phyloP scores from a whole-genome alignment of 106 monocot genomes.

The Platanthera guangdongensis region DNA sequence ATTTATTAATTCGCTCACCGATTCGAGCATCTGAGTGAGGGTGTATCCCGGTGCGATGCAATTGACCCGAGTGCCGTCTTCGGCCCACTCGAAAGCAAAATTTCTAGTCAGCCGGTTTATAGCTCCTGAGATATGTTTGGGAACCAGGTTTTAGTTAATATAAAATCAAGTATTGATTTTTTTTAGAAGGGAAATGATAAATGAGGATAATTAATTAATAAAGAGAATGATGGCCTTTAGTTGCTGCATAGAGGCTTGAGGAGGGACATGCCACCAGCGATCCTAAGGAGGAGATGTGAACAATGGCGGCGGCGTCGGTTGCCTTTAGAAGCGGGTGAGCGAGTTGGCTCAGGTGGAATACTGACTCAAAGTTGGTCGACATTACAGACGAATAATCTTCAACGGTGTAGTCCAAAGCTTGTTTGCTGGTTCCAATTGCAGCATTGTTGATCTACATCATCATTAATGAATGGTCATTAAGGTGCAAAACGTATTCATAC shows the following conservation, averaged over 20 bases:
- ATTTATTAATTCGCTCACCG: neutral
- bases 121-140: neutral
- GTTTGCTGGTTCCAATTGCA: conserved; percentile 10
- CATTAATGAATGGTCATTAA: too few relatives aligned
- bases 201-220: neutral
- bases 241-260: conserved; percentile 8
- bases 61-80: conserved; percentile 8
- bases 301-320: conserved; percentile 5
- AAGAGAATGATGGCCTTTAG: conserved; percentile 6
- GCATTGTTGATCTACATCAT: conserved; percentile 34
- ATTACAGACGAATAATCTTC: conserved; percentile 20
- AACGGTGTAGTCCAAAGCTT: conserved; percentile 9
- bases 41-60: conserved; percentile 8
- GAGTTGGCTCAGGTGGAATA: conserved; percentile 51
- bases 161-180: too few relatives aligned
- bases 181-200: neutral
- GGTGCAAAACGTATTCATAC: too few relatives aligned
- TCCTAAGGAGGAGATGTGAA: conserved; percentile 18
- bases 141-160: neutral
- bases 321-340: conserved; percentile 45
- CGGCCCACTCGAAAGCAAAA: conserved; percentile 13
- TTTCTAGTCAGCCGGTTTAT: conserved; percentile 8
- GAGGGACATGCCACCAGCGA: neutral
- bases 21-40: neutral
- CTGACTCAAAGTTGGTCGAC: conserved; percentile 45